phyloP scores from a whole-genome alignment of 2,329 filamentous ascomycete genomes.

The Drechmeria coniospora region DNA sequence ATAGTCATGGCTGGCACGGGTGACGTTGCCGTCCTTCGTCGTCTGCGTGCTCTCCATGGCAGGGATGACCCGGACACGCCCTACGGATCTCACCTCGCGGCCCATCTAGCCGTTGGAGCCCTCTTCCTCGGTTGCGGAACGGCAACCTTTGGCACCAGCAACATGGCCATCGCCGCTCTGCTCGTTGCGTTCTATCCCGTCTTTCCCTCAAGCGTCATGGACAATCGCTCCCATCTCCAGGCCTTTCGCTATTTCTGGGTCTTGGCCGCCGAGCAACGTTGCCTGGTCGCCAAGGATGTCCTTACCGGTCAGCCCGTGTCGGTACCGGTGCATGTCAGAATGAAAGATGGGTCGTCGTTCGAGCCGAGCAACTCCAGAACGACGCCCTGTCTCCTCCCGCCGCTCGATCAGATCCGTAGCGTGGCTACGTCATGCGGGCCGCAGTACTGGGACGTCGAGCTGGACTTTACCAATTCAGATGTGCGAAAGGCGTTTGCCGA shows the following conservation, averaged over 20 bases:
- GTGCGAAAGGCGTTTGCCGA: slow-evolving; percentile 46
- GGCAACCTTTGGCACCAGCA: slow-evolving; percentile 77
- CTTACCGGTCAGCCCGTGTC: slow-evolving; percentile 68
- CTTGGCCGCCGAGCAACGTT: slow-evolving; percentile 76
- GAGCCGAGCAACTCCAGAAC: slow-evolving; percentile 25
- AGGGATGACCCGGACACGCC: slow-evolving; percentile 70
- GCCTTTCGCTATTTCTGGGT: slow-evolving; percentile 98
- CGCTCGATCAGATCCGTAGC: slow-evolving; percentile 44
- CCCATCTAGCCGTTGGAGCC: slow-evolving; percentile 79
- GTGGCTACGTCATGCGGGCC: slow-evolving; percentile 46
- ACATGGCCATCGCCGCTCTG: slow-evolving; percentile 72
- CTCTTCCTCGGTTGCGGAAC: slow-evolving; percentile 89
- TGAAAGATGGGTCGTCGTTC: slow-evolving; percentile 27
- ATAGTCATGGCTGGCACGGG: slow-evolving; percentile 95
- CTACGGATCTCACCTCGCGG: slow-evolving; percentile 86
- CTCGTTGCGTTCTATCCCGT: slow-evolving; percentile 89
- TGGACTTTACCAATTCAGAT: slow-evolving; percentile 55
- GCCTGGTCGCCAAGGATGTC: slow-evolving; percentile 74
- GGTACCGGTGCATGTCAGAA: slow-evolving; percentile 51
- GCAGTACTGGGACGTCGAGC: slow-evolving; percentile 64
- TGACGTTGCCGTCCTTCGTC: slow-evolving; percentile 70
- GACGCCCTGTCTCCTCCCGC: slow-evolving; percentile 47
- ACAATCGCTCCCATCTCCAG: slow-evolving; percentile 89
- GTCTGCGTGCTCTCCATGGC: slow-evolving; percentile 76
- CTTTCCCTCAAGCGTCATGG: slow-evolving; percentile 76